A percentile compares a stretch with the other conserved stretches of the same genome.
These are phyloP conservation scores for Naganishia vishniacii DNA, from an alignment of 768 basidiomycete genomes.

Conservation along the genomic window DNA sequence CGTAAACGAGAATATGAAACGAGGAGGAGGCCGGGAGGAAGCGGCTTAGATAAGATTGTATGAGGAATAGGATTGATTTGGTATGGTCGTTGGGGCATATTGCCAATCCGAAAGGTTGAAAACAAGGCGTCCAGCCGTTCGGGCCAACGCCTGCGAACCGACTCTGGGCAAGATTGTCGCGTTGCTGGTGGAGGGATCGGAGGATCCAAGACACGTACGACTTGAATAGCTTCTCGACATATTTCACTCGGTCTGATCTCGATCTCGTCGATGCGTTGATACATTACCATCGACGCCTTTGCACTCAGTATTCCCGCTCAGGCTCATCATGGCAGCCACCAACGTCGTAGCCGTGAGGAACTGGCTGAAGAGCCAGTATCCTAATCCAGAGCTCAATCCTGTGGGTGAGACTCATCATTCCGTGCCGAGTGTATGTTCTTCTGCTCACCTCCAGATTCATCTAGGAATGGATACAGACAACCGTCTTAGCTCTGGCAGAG, in stretches of 20 bases:
- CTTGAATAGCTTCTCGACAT: no score
- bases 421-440: neutral
- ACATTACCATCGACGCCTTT: no score
- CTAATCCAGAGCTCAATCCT: conserved; percentile 23
- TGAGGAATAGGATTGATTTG: neutral
- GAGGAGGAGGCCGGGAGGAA: neutral
- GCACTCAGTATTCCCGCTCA: no score
- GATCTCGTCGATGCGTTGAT: no score
- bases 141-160: no score
- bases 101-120: neutral
- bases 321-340: conserved; percentile 3
- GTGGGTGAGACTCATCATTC: conserved; percentile 8
- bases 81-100: neutral
- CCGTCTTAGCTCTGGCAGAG: conserved; percentile 11
- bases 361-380: conserved; percentile 27
- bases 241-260: no score
- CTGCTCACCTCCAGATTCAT: no score
- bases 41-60: neutral
- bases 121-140: no score
- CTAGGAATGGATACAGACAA: conserved; percentile 22
- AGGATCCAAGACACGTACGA: no score
- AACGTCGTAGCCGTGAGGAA: conserved; percentile 22
- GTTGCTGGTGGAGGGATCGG: no score
- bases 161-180: neutral
- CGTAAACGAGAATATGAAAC: neutral